These are phyloP conservation scores for Gaeumannomyces tritici DNA, from an alignment of 2,329 filamentous ascomycete species.

Conservation along the genomic window DNA sequence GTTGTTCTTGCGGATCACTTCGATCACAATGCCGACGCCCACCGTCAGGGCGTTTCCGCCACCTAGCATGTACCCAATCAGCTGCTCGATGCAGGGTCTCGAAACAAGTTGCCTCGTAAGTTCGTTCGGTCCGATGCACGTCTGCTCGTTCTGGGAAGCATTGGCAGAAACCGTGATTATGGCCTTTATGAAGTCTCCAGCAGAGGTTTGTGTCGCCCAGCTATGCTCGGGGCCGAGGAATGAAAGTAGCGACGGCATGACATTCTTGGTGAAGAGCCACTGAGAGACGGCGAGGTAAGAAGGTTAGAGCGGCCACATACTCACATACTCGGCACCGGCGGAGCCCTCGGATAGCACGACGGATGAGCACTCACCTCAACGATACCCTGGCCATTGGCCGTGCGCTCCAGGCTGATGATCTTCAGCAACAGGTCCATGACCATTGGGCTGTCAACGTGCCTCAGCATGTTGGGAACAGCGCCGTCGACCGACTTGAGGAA, in stretches of 20 bases:
- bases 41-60: constrained; percentile 93
- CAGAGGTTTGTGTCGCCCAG: constrained; percentile 88
- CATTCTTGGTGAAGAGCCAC: constrained; percentile 86
- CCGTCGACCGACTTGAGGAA: constrained; percentile 78
- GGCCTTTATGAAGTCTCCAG: constrained; percentile 94
- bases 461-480: constrained; percentile 75
- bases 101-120: constrained; percentile 92
- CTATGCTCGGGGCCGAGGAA: constrained; percentile 79
- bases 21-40: constrained; percentile 93
- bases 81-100: constrained; percentile 65
- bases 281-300: constrained; percentile 21
- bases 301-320: constrained; percentile 5
- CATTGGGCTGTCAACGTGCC: constrained; percentile 94
- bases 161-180: constrained; percentile 99
- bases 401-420: constrained; percentile 92
- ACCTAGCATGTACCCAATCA: constrained; percentile 86
- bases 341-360: constrained; percentile 51
- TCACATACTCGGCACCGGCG: neutral
- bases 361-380: constrained; percentile 61
- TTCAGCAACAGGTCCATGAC: constrained; percentile 96
- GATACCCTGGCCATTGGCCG: constrained; percentile 81
- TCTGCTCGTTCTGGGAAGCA: constrained; percentile 93
- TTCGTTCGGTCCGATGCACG: constrained; percentile 97
- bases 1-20: constrained; percentile 98
- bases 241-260: constrained; percentile 78